Evolutionary conservation across 192 early-diverging fungal species (phyloP).

Genomic region (Entomortierella lignicola): DNA sequence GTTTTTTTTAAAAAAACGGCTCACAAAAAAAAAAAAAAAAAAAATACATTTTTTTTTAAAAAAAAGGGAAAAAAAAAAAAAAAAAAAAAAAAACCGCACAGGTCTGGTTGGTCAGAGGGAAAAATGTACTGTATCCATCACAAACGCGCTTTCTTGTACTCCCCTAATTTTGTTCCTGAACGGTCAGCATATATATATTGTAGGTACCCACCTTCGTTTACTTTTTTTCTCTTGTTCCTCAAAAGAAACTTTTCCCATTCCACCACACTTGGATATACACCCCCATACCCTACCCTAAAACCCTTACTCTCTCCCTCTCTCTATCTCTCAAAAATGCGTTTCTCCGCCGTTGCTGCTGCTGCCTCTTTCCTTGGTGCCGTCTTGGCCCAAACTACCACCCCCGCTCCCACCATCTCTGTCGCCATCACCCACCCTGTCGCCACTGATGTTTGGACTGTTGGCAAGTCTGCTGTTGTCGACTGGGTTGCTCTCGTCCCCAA

Average conservation of each 20-base stretch:
- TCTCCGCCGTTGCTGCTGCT: slow-evolving; percentile 22
- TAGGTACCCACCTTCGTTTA: neutral
- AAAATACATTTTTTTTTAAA: too few relatives aligned
- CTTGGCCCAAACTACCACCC: slow-evolving; percentile 19
- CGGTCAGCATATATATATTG: neutral
- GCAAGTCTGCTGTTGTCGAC: slow-evolving; percentile 1
- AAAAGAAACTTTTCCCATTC: neutral
- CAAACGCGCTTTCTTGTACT: too few relatives aligned
- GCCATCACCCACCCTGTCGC: slow-evolving; percentile 24
- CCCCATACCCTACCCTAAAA: too few relatives aligned
- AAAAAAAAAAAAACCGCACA: too few relatives aligned
- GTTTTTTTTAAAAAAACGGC: too few relatives aligned
- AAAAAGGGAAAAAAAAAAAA: too few relatives aligned
- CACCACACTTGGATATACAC: slow-evolving; percentile 34
- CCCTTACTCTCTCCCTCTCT: slow-evolving; percentile 4
- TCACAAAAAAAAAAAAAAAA: too few relatives aligned
- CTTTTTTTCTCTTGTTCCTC: neutral
- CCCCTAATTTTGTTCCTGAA: neutral
- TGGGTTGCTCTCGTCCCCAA: slow-evolving; percentile 21
- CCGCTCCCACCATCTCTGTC: neutral
- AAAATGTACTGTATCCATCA: too few relatives aligned
- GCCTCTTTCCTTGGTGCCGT: slow-evolving; percentile 24
- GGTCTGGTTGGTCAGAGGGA: too few relatives aligned
- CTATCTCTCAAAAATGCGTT: slow-evolving; percentile 49
- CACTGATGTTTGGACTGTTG: slow-evolving; percentile 16